Evolutionary conservation across 257 asterid genomes (phyloP), one percentile per base, ranked within the genome.

Genomic region (Solanum tarapatanum): DNA sequence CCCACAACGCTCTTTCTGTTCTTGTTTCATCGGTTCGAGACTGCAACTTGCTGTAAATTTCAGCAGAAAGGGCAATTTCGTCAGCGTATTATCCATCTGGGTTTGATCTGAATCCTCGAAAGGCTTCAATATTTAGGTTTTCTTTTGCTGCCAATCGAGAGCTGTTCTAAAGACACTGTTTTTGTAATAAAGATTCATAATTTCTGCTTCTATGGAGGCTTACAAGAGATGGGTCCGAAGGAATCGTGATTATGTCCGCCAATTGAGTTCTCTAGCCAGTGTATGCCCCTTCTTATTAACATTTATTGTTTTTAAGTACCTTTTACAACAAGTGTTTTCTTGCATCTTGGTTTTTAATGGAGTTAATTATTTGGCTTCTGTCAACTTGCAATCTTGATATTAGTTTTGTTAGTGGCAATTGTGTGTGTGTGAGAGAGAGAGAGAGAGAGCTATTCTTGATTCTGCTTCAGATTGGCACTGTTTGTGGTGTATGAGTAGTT

Each of bases 181-280:
- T 84, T 73, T 62, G 87, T 85, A 86, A 68, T 19, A 72, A 77
- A 88, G 88, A 80, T 87, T 72, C 75, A 62, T 41, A 89, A 83
- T 86, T 87, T 87, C 82, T 80, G 24, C 84, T 86, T 84, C 88
- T 39, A 97, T 97, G 98, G 99, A 97, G 91, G 94, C 95, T 91
- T 97, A 97, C 92, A 95, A 92, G 96, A 93, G 94, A 91, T 97
- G 98, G 98, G 96, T 97, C 43, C 89, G 97, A 86, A 94, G 94
- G 91, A 97, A 97, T 84, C 91, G 87, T 80, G 98, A 95, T 41
- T 95, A 94, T 73, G 94, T 95, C 39, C 97, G 94, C 86, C 95
- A 98, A n/a, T 88, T 97, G 87, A 98, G 96, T 88, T 94, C 98
- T 84, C 89, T 97, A 82, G 96, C 98, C 88, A 97, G 93, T 90